Evolutionary conservation across 495 filamentous ascomycete genomes (phyloP), one percentile per base, ranked within the genome.

Genomic region (Penicillium antarcticum): DNA sequence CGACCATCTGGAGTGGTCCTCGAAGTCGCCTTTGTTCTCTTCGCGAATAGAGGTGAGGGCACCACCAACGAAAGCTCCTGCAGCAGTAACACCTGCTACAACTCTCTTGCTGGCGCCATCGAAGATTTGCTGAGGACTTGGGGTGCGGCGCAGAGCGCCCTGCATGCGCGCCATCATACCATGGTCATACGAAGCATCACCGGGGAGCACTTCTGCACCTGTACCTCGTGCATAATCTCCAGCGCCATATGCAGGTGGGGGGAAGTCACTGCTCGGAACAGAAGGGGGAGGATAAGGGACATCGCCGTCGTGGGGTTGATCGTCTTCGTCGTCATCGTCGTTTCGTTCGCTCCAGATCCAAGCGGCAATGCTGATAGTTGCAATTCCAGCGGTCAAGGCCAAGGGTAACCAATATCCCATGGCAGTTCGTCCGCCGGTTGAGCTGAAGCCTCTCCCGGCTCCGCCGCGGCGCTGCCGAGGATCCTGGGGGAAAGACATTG

Each of bases 331-430:
- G 41, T 88, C 82, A 16, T 89, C 87, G 57, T 87, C 86, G 49
- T 72, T 80, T 63, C 89, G 84, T 72, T 94, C 89, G 69, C 87
- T 92, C 91, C 90, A 95, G 24, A 92, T 81, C 92, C 92, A 97
- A 18, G 91, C 89, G 21, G 84, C 91, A 44, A 94, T 73, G 24
- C 90, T 89, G 45, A 87, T 80, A 18, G 91, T 88, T 32, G 91
- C 91, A 56, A 92, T 80, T 42, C 90, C 90, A 32, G 92, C 83
- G 35, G 91, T 96, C 52, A 95, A 63, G 43, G 84, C 85, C 38
- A 96, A 72, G 47, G 91, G 91, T 46, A 92, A 79, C 89, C 90
- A 96, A 71, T 92, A 90, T 60, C 86, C 83, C 63, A 88, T 74
- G 44, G 86, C 80, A 45, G 82, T 82, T 59, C 89, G 85, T 59